Evolutionary conservation across 2,329 filamentous ascomycete species (phyloP), one percentile per base, ranked within the genome.

Genomic region (Proliferodiscus dingleyae): DNA sequence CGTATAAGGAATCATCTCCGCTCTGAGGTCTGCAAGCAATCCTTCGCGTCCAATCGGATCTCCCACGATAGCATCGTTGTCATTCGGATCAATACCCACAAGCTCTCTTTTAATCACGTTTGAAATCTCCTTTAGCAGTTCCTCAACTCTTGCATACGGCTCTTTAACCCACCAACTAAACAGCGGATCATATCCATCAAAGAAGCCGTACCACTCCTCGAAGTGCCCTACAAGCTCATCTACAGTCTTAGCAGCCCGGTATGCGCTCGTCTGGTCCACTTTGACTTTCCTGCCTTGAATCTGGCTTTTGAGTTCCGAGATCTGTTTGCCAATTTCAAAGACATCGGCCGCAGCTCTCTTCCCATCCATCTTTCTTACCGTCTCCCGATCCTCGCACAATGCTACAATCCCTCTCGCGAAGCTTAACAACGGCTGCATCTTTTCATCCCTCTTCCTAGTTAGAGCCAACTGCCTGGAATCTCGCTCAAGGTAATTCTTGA

Each of bases 1-100:
- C 0, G 71, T 67, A 53, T 81, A 81, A 0, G 74, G 71, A 40
- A 81, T 78, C 68, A 78, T 72, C 58, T 81, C 77, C 1, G 71
- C 69, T 45, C 72, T 66, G 1, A 82, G 67, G 41, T 79, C 76
- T 9, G 68, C 66, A 1, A 76, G 59, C 1, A 81, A 63, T 0
- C 71, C 74, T 0, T 71, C 67, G 3, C 69, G 62, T 1, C 78
- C 77, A 39, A 80, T 76, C 0, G 77, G 77, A 49, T 81, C 70
- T 5, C 77, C 77, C 22, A 80, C 68, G 41, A 80, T 80, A 5
- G 71, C 69, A 42, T 76, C 70, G 1, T 69, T 61, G 38, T 71
- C 66, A 2, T 61, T 65, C 0, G 63, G 63, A 1, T 65, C 58
- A 42, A 75, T 66, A 3, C 74, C 75, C 0, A 72, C 70, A 1